phyloP scores from a whole-genome alignment of 441 rosid genomes.

The Pelargonium australe region DNA sequence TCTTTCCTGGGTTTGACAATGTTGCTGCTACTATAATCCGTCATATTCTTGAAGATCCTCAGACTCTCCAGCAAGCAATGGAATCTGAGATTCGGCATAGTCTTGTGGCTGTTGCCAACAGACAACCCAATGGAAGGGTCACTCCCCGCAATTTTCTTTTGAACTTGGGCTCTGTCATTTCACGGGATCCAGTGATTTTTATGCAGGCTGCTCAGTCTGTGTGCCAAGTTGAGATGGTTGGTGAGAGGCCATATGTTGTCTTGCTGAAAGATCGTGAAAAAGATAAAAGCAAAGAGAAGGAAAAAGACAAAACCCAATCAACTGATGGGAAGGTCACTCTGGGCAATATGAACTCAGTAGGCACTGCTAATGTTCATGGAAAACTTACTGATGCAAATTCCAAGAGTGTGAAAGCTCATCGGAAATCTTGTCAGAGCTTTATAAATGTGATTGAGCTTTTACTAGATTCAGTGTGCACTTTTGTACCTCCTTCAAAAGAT shows the following conservation, averaged over 20 bases:
- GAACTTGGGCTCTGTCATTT: constrained; percentile 67
- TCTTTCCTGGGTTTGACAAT: constrained; percentile 90
- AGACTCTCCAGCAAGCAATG: constrained; percentile 97
- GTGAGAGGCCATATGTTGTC: constrained; percentile 86
- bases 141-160: constrained; percentile 74
- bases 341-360: constrained; percentile 31
- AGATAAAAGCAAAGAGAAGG: constrained; percentile 70
- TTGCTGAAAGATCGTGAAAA: constrained; percentile 89
- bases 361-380: constrained; percentile 42
- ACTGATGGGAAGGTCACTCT: constrained; percentile 59
- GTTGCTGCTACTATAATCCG: constrained; percentile 86
- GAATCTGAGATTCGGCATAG: constrained; percentile 93
- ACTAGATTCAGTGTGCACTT: constrained; percentile 62
- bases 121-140: constrained; percentile 83
- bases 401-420: constrained; percentile 63
- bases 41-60: constrained; percentile 95
- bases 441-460: constrained; percentile 80
- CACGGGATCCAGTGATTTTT: constrained; percentile 83
- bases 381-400: constrained; percentile 49
- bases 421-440: constrained; percentile 83
- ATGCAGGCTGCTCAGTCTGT: constrained; percentile 77
- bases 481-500: constrained; percentile 63
- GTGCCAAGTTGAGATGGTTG: constrained; percentile 95
- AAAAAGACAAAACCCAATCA: constrained; percentile 50
- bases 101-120: constrained; percentile 72